phyloP scores from a whole-genome alignment of 805 yeast species.

The Groenewaldozyma tartarivorans region DNA sequence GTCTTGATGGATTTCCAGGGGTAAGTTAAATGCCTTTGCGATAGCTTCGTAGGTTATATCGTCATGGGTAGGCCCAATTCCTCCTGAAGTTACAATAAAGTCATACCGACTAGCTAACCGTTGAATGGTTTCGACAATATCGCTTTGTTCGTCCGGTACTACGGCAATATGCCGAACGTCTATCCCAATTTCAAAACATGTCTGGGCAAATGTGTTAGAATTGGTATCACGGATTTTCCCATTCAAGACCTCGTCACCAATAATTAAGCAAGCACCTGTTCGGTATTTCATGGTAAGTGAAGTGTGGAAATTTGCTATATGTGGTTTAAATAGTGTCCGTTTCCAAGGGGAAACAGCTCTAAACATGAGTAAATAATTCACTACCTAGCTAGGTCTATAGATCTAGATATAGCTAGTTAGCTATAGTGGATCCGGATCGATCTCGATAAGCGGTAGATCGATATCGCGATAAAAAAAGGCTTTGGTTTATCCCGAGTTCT shows the following conservation, averaged over 20 bases:
- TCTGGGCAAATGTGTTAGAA: slow-evolving; percentile 59
- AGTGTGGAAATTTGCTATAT: too few relatives aligned
- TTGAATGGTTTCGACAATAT: slow-evolving; percentile 46
- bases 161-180: slow-evolving; percentile 58
- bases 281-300: background rate
- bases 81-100: slow-evolving; percentile 61
- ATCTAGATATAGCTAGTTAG: too few relatives aligned
- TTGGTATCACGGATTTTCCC: slow-evolving; percentile 79
- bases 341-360: too few relatives aligned
- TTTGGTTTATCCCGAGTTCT: too few relatives aligned
- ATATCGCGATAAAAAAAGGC: too few relatives aligned
- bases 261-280: slow-evolving; percentile 34
- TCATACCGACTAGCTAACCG: slow-evolving; percentile 46
- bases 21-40: slow-evolving; percentile 53
- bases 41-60: slow-evolving; percentile 74
- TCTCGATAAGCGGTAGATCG: too few relatives aligned
- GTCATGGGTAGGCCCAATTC: slow-evolving; percentile 84
- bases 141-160: slow-evolving; percentile 66
- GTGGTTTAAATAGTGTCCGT: too few relatives aligned
- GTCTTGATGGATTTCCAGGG: slow-evolving; percentile 42
- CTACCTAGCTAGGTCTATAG: too few relatives aligned
- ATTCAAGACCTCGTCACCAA: slow-evolving; percentile 83
- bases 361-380: too few relatives aligned
- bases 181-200: slow-evolving; percentile 59
- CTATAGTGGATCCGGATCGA: too few relatives aligned